Base-by-base conservation (phyloP, 495 filamentous ascomycete species). In the Penicillium samsonianum region DNA sequence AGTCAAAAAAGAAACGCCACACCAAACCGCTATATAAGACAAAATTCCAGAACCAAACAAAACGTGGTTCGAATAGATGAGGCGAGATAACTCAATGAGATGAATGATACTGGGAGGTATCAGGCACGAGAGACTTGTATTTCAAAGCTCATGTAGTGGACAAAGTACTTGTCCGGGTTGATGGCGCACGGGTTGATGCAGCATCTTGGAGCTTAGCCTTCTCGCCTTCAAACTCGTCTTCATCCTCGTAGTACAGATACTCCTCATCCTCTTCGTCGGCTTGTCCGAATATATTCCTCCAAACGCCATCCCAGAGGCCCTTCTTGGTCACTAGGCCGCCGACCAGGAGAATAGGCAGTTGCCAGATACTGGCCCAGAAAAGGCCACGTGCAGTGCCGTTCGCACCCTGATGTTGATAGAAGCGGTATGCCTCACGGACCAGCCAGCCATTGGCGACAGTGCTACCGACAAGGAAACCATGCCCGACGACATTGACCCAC, bases 311-410 rank as follows among this genome's bases (percentile, higher is more conserved):
- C 91, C 91, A 96, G 64, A 98, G 79, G 0, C 92, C 95, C 75
- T 92, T 96, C 83, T 98, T 98, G 68, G 94, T 91, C 45, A 86
- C 84, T 69, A 98, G 89, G 38, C 91, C 95, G 56, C 97, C 76
- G 55, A 96, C 90, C 78, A 98, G 85, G 22, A 97, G 81, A 43
- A 90, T 90, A 0, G 94, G 94, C 37, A 98, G 65, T 76, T 97
- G 92, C 94, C 94, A 98, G 23, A 98, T 91, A 72, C 91, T 95
- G 0, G 94, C 91, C 94, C 94, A 98, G 73, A 98, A 98, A 55
- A 98, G 67, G 5, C 87, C 87, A 43, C 90, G 84, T 7, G 95
- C 95, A 41, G 78, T 88, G 5, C 95, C 95, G 60, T 88, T 84
- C 43, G 83, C 80, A 14, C 93, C 94, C 55, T 90, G 83, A 30